Conservation (phyloP, 495 filamentous ascomycete species). For the Hyaloscypha bicolor region DNA sequence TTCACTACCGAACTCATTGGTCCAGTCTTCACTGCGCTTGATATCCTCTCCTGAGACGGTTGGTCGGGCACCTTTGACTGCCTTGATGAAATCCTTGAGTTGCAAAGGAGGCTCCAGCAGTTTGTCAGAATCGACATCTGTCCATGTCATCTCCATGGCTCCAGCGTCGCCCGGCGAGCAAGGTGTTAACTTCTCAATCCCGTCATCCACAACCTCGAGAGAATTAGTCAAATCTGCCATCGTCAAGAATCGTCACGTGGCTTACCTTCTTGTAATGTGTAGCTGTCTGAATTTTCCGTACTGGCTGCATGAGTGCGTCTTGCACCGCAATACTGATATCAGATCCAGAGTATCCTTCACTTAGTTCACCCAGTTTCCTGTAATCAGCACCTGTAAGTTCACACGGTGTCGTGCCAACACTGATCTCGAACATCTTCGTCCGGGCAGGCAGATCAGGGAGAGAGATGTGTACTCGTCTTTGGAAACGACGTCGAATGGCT, state of each 20-base stretch:
- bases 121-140: constrained; percentile 75
- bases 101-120: constrained; percentile 84
- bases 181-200: constrained; percentile 78
- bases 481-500: constrained; percentile 96
- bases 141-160: constrained; percentile 93
- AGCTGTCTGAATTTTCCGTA: constrained; percentile 95
- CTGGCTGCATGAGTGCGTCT: constrained; percentile 96
- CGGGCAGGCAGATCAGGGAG: constrained; percentile 86
- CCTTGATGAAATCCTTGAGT: constrained; percentile 92
- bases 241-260: background rate
- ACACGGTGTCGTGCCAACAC: constrained; percentile 88
- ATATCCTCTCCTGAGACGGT: constrained; percentile 89
- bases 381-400: constrained; percentile 79
- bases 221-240: constrained; percentile 9
- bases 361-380: constrained; percentile 72
- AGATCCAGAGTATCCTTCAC: constrained; percentile 92
- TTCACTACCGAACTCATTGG: constrained; percentile 94
- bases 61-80: constrained; percentile 81
- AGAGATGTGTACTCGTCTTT: constrained; percentile 92
- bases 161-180: constrained; percentile 89
- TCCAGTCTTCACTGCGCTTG: constrained; percentile 87
- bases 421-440: constrained; percentile 96
- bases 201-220: constrained; percentile 67
- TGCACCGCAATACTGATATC: constrained; percentile 98
- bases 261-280: constrained; percentile 96